These are phyloP conservation scores for Fusarium sp. DNA, from an alignment of 2,329 filamentous ascomycete genomes.

Conservation along the genomic window DNA sequence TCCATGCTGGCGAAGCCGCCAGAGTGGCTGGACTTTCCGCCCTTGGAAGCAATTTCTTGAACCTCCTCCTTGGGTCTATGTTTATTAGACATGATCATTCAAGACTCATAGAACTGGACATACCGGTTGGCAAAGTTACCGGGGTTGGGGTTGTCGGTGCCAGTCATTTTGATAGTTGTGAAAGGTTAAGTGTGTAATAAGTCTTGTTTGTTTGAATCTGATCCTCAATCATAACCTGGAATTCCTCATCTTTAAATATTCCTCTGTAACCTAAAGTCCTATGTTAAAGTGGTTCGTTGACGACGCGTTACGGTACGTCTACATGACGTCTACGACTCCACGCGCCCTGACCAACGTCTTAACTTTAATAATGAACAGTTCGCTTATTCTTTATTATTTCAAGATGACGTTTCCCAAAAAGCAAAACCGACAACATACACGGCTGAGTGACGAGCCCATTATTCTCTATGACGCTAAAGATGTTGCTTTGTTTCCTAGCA, in stretches of 20 bases:
- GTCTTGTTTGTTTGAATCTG: not conserved
- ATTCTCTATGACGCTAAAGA: not conserved
- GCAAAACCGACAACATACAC: not conserved
- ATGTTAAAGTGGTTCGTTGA: not conserved
- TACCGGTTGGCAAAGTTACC: slow-evolving; percentile 48
- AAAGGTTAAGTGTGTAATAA: not conserved
- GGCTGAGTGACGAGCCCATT: not conserved
- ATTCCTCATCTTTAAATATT: not conserved
- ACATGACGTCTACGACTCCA: slow-evolving; percentile 16
- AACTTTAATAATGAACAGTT: no score
- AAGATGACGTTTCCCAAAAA: slow-evolving; percentile 16
- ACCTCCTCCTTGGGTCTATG: slow-evolving; percentile 58
- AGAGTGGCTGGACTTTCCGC: slow-evolving; percentile 53
- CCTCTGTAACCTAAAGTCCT: accelerated
- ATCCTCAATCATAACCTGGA: accelerated
- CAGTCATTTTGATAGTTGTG: slow-evolving; percentile 29
- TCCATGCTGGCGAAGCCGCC: slow-evolving; percentile 57
- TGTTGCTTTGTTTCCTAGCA: not conserved
- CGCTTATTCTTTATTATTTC: not conserved
- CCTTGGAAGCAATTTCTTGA: slow-evolving; percentile 56
- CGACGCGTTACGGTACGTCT: not conserved
- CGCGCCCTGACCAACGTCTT: not conserved
- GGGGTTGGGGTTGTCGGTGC: slow-evolving; percentile 43
- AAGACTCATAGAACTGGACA: not conserved
- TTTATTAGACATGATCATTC: not conserved